Evolutionary conservation across 306 rosid genomes (phyloP), one percentile per base, ranked within the genome.

Genomic region (Boehmeria nivea): DNA sequence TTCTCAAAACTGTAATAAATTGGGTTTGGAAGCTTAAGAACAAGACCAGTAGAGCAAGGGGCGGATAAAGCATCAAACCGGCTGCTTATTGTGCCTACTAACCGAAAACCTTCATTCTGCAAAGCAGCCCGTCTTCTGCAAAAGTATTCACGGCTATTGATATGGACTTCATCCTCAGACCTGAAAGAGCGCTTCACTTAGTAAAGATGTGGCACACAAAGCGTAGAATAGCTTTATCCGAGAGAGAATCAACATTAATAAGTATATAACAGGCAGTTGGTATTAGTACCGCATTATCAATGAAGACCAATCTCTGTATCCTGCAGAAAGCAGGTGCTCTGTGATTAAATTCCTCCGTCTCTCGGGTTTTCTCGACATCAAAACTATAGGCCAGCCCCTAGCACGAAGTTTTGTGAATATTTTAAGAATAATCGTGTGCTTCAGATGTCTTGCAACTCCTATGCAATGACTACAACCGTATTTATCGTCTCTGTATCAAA

Each of bases 261-360:
- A 17, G 16, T 31, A 45, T 15, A 23, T 25, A 67, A 37, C n/a
- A n/a, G 53, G 61, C 68, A 54, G 47, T 46, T 40, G 27, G 33
- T 31, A 64, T 63, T 15, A 51, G 22, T 81, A 89, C 97, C 97
- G 78, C 97, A 89, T 78, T 38, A 83, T 56, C 83, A 89, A 69
- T 49, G 76, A 69, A 18, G 78, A 76, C 93, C 94, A 75, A 43
- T 51, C 81, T 27, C 65, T 73, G 51, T 47, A 79, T 25, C 97
- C 97, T 2, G 76, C 74, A 43, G 89, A 64, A 57, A 60, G 21
- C 68, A 89, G 95, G 53, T 45, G 59, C 63, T 77, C 69, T 49
- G 38, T 56, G 47, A 85, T 79, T 64, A 69, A 55, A 53, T 83
- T 81, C 59, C 65, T 65, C 53, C 57, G 64, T 27, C 49, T 72